phyloP scores from a whole-genome alignment of 495 filamentous ascomycete species.

The Neurospora discreta region DNA sequence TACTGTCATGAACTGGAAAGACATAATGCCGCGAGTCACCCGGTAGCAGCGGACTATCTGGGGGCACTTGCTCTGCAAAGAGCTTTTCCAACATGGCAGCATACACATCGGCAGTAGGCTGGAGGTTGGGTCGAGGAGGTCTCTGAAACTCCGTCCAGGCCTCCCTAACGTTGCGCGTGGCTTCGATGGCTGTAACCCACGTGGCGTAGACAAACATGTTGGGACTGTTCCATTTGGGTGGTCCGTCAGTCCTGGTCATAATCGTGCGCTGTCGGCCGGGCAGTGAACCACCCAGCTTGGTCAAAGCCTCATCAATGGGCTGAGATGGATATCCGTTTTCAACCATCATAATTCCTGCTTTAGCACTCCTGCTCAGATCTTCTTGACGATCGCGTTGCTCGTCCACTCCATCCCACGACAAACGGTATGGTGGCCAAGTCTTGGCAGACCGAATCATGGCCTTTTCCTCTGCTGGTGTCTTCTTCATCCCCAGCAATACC shows the following conservation, averaged over 20 bases:
- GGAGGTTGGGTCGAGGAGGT: conserved; percentile 14
- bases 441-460: conserved; percentile 25
- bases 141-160: conserved; percentile 33
- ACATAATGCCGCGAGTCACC: conserved; percentile 25
- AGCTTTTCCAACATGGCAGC: conserved; percentile 37
- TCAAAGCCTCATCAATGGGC: conserved; percentile 24
- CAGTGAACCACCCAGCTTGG: conserved; percentile 25
- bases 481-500: conserved; percentile 29
- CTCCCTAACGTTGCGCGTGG: conserved; percentile 34
- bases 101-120: conserved; percentile 26
- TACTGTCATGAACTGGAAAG: conserved; percentile 28
- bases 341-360: conserved; percentile 26
- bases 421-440: conserved; percentile 37
- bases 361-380: conserved; percentile 27
- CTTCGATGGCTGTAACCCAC: conserved; percentile 28
- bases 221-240: conserved; percentile 12
- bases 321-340: conserved; percentile 30
- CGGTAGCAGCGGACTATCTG: conserved; percentile 16
- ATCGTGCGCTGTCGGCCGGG: conserved; percentile 26
- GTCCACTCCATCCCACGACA: conserved; percentile 33
- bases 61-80: conserved; percentile 7
- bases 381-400: conserved; percentile 29
- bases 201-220: conserved; percentile 16
- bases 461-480: conserved; percentile 23
- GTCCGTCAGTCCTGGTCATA: conserved; percentile 24